These are phyloP conservation scores for Sporisorium reilianum DNA, from an alignment of 1,284 basidiomycete genomes.

Conservation along the genomic window DNA sequence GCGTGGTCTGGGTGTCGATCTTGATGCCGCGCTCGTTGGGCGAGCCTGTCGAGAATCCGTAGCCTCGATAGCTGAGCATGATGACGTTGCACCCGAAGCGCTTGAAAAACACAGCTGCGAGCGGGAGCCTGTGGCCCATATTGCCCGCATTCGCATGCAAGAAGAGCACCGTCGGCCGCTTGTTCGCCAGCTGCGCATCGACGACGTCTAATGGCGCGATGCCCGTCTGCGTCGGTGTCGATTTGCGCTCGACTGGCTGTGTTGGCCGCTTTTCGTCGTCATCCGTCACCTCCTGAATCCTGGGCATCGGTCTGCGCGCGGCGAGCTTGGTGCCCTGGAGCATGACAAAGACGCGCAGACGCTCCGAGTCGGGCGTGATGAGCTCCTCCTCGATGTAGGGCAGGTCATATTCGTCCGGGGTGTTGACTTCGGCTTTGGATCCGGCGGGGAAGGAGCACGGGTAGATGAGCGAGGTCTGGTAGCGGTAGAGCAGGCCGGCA, in stretches of 20 bases:
- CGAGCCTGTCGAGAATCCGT: slow-evolving; percentile 83
- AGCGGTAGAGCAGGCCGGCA: slow-evolving; percentile 65
- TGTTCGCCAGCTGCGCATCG: slow-evolving; percentile 35
- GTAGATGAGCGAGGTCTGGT: slow-evolving; percentile 67
- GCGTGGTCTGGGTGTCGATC: slow-evolving; percentile 79
- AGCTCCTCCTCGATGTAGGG: slow-evolving; percentile 61
- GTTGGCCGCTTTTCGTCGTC: slow-evolving; percentile 16
- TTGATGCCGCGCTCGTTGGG: slow-evolving; percentile 84
- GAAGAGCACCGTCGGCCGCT: slow-evolving; percentile 62
- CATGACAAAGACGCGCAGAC: slow-evolving; percentile 61
- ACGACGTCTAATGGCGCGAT: slow-evolving; percentile 12
- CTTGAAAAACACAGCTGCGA: slow-evolving; percentile 85
- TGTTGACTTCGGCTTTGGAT: slow-evolving; percentile 58
- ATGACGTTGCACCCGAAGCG: slow-evolving; percentile 88
- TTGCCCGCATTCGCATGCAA: slow-evolving; percentile 68
- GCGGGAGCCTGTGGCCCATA: slow-evolving; percentile 82
- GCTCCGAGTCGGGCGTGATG: slow-evolving; percentile 62
- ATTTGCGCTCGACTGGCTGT: slow-evolving; percentile 22
- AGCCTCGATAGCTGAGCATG: slow-evolving; percentile 90
- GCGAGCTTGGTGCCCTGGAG: slow-evolving; percentile 51
- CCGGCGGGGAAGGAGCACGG: slow-evolving; percentile 63
- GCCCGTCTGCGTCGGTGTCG: slow-evolving; percentile 37
- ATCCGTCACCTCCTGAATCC: slow-evolving; percentile 14
- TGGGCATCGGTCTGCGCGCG: slow-evolving; percentile 2
- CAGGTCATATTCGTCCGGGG: slow-evolving; percentile 63